phyloP scores from a whole-genome alignment of 1,139 yeast genomes.

The Diutina pseudorugosa region DNA sequence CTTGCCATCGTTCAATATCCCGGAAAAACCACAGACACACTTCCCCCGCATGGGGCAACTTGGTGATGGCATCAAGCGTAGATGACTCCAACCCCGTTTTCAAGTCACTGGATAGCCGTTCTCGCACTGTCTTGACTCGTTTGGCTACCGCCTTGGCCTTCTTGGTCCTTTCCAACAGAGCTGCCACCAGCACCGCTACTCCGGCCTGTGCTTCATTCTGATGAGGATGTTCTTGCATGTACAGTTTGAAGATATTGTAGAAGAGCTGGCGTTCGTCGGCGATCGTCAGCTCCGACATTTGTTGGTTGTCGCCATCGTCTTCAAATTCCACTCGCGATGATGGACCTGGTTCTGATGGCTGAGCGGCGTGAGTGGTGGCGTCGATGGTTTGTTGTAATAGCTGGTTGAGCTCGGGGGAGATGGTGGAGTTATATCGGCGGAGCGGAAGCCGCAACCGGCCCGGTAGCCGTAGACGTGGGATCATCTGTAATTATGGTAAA shows the following conservation, averaged over 20 bases:
- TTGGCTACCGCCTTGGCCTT: not conserved
- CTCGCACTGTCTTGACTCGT: constrained; percentile 13
- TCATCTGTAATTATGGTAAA: not conserved
- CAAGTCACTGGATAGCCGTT: constrained; percentile 12
- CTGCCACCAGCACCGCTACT: not conserved
- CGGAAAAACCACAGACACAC: constrained; percentile 9
- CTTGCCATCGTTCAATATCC: constrained; percentile 10
- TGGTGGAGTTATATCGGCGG: not conserved
- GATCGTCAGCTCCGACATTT: not conserved
- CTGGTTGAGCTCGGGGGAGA: not conserved
- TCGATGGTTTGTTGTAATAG: not conserved
- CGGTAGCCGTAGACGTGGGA: not conserved
- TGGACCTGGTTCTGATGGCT: not conserved
- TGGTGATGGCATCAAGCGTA: constrained; percentile 10
- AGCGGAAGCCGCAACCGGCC: not conserved
- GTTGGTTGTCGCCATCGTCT: not conserved
- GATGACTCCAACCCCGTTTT: not conserved
- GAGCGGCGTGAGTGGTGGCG: not conserved
- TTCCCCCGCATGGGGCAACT: constrained; percentile 7
- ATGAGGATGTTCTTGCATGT: not conserved
- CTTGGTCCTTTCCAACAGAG: not conserved
- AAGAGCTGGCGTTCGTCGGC: constrained; percentile 8
- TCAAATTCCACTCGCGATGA: not conserved
- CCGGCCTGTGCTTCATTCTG: not conserved
- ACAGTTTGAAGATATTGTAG: constrained; percentile 7